Base-by-base conservation (phyloP, 2,329 filamentous ascomycete species). In the Fonsecaea monophora region DNA sequence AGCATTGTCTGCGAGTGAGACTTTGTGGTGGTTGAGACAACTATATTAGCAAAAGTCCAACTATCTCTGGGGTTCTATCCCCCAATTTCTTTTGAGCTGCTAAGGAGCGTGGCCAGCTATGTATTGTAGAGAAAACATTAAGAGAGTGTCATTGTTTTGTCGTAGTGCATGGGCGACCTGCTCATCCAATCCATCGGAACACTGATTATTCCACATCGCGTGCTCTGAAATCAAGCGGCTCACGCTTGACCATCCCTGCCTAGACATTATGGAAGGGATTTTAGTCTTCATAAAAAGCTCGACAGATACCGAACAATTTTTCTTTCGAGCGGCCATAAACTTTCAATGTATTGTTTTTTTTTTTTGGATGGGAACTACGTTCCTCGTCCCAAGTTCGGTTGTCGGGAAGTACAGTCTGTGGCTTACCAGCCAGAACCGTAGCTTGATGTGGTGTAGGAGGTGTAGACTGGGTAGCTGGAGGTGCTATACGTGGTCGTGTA, bases 21-120 rank as follows among this genome's bases (percentile, higher is more conserved):
- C 25, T 10, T 3, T 25, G 10, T 10, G 18, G 18, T 50, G 45
- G 7, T 50, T 3, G 45, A 50, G 45, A 25, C 45, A 12, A 10
- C 45, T 50, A 50, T 50, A 50, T 50, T 50, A 50, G 18, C 18
- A 18, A 25, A 25, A 12, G 18, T 50, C 6, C 21, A 50, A 25
- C 25, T 25, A 25, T 25, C 18, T 50, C 25, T 50, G 45, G 25
- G 5, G 18, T 18, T 4, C 18, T 50, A 3, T 12, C 45, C 21
- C 45, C 18, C 25, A 0, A 25, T 25, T 25, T 2, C 3, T 10
- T 21, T 12, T 10, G 45, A 25, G 45, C 7, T 50, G 25, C 25
- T 25, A 50, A 50, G 45, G 45, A 50, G 45, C 45, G 45, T 50
- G 45, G 45, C 18, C 30, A 25, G 18, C 45, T 50, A 50, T 21